Evolutionary conservation across 192 early-diverging fungal genomes (phyloP), one percentile per base, ranked within the genome.

Genomic region (Backusella macrospora): DNA sequence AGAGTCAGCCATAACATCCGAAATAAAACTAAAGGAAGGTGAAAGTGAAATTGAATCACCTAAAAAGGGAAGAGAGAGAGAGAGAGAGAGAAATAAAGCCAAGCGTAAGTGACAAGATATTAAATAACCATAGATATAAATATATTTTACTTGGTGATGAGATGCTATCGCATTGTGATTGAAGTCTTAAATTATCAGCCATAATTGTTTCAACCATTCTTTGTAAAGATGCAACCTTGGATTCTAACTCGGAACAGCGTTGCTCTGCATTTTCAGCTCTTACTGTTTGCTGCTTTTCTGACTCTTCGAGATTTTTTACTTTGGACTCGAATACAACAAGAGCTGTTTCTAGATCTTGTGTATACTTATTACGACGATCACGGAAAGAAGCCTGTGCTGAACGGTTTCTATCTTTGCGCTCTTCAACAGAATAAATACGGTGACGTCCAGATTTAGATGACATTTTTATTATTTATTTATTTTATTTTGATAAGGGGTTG

Each of bases 311-410:
- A 3, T 15, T 14, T 39, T 48, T 37, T 37, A 70, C 47, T 18
- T 23, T 70, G 0, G 26, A 6, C 38, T 70, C 68, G 45, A n/a
- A 37, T 39, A 48, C 3, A 18, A 5, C 3, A 5, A 38, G 10
- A 8, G 29, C 18, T 15, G 18, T 10, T 55, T 71, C 70, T 26
- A 42, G 10, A 8, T 4, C 16, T 9, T 59, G 29, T 42, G 70
- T 55, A 7, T 71, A 71, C 7, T 71, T 62, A 8, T 18, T 52
- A 5, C 39, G 70, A 39, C 70, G 70, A 6, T 23, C 49, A 59
- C 70, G 70, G 39, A 71, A 71, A 23, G 70, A 52, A 4, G 70
- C 70, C 38, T 71, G 70, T 21, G 70, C 70, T 8, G 34, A n/a
- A 42, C 70, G 26, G 39, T 71, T 71, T 23, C 49, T 29, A 29